Evolutionary conservation across 2,329 filamentous ascomycete species (phyloP).

Genomic region (Ceratocystis variospora): DNA sequence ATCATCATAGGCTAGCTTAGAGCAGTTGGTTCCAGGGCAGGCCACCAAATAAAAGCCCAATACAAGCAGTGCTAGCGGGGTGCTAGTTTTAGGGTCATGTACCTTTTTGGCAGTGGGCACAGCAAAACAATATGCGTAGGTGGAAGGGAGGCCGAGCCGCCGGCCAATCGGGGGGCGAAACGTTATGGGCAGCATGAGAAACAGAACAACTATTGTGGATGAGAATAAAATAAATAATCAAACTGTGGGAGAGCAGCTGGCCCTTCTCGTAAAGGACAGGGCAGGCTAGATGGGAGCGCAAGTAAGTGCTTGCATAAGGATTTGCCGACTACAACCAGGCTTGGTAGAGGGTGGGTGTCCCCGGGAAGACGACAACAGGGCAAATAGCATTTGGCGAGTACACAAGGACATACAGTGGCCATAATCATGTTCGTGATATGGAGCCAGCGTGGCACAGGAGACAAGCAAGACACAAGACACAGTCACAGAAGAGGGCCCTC

Average conservation of each 20-base stretch:
- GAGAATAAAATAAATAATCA: no score
- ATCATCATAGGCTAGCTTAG: background rate
- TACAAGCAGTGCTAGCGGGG: background rate
- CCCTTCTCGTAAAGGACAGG: background rate
- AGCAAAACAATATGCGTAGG: background rate
- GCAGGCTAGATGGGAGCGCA: background rate
- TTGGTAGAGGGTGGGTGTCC: background rate
- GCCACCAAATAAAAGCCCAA: background rate
- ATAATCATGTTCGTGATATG: background rate
- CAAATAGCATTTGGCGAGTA: background rate
- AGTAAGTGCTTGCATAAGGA: constrained; percentile 19
- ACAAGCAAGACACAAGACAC: background rate
- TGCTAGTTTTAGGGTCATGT: background rate
- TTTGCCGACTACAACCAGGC: constrained; percentile 13
- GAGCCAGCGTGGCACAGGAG: background rate
- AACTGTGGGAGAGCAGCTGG: background rate
- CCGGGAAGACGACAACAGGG: background rate
- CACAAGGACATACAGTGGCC: background rate
- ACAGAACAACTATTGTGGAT: no score
- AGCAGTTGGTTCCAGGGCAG: background rate
- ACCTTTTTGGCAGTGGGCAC: background rate
- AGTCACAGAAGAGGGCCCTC: background rate
- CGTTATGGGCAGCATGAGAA: no score
- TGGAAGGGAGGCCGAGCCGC: background rate
- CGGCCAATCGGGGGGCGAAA: background rate